Base-by-base conservation (phyloP, 2,329 filamentous ascomycete species). In the Trichoderma endophyticum region DNA sequence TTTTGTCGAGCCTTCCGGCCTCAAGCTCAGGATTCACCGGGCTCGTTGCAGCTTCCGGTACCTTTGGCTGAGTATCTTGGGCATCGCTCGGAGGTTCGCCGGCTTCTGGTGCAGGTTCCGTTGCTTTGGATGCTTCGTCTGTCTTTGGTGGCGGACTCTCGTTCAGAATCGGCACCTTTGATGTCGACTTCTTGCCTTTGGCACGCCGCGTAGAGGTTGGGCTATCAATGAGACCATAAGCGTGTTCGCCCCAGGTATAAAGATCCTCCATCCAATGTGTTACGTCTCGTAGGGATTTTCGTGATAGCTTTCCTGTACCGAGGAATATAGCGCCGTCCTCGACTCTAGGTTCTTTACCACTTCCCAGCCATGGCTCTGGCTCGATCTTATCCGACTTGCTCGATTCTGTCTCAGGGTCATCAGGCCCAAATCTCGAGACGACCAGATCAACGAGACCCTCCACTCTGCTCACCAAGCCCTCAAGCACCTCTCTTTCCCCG, bases 201-300 rank as follows among this genome's bases (percentile, higher is more conserved):
- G 83, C 81, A 62, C 86, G 85, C 36, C 92, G 87, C 72, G 87
- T 86, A 1, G 92, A 91, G 2, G 87, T 88, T 15, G 94, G 92
- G 75, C 93, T 94, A 43, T 97, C 92, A 68, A 89, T 88, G 7
- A 98, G 88, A 4, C 95, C 95, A 79, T 97, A 98, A 2, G 95
- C 91, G 77, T 92, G 87, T 67, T 93, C 90, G 2, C 95, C 95
- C 85, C 94, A 93, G 34, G 86, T 90, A 80, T 96, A 97, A 3
- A 98, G 86, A 77, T 93, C 92, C 80, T 97, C 93, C 86, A 96
- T 91, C 95, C 95, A 98, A 70, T 92, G 88, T 1, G 92, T 91
- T 30, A 98, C 79, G 76, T 92, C 90, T 62, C 90, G 86, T 60
- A 97, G 78, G 0, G 93, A 95, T 21, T 86, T 86, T 69, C 90